Evolutionary conservation across 73 alveolate genomes (phyloP), one percentile per base, ranked within the genome.

Genomic region (Blepharisma japonicum): DNA sequence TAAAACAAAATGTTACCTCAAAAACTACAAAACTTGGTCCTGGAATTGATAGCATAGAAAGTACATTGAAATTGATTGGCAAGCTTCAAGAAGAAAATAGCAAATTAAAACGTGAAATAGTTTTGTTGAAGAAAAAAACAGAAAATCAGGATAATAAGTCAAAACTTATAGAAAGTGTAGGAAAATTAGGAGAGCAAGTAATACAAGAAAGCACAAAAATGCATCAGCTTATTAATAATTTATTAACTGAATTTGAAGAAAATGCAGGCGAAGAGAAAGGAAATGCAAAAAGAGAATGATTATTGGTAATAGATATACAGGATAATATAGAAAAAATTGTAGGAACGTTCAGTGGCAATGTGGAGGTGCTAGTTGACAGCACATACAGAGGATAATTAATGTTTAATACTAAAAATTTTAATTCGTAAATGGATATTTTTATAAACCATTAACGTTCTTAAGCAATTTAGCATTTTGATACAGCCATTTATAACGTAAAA

Each of bases 281-380:
- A 2, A 25, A 39, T n/a, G 48, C 14, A 61, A 61, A 61, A 5
- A n/a, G 47, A 61, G 74, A 61, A 39, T 61, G 74, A 39, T 14
- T 61, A 25, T 3, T 61, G 74, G 74, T 61, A 61, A 20, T 8
- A 11, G 39, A 9, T 61, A 61, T 25, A 2, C 23, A 61, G 74
- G 74, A 61, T 61, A 61, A 61, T 18, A 61, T 61, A 14, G 74
- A 61, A 25, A 61, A 25, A 9, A 61, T 61, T 61, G 74, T 61
- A 14, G 74, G 23, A 25, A 39, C 14, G 2, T 61, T 61, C 47
- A 61, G 74, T 25, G 47, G 23, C 5, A 61, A 61, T 61, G 74
- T 61, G 18, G 74, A 61, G 47, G 14, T 14, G 14, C 23, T 61
- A 25, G 74, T 61, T 61, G 74, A 61, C 23, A 61, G 74, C 42